These are phyloP conservation scores for Aspergillus ibericus DNA, from an alignment of 2,329 filamentous ascomycete genomes.

Conservation along the genomic window DNA sequence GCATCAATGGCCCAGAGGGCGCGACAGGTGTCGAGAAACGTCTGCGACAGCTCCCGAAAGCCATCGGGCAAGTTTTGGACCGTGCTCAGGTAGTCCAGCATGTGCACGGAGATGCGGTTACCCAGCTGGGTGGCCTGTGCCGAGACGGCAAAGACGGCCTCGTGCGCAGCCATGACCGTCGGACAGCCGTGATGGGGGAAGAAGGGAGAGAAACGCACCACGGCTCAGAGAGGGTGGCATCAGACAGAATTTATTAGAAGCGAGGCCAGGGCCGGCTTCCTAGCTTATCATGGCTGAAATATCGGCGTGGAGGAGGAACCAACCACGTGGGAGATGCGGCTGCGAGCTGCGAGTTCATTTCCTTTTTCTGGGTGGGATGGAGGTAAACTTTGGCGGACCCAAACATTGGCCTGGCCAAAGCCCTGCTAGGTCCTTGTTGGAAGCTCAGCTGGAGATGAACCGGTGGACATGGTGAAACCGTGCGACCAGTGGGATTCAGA, in stretches of 20 bases:
- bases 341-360: not conserved
- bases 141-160: constrained; percentile 45
- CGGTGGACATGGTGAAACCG: too few species aligned
- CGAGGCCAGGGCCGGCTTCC: not conserved
- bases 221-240: not conserved
- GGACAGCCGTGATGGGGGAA: not conserved
- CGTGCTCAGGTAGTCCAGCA: constrained; percentile 63
- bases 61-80: constrained; percentile 56
- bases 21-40: constrained; percentile 67
- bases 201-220: too few species aligned
- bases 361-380: not conserved
- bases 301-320: not conserved
- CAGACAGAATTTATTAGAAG: not conserved
- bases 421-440: too few species aligned
- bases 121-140: constrained; percentile 60
- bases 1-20: constrained; percentile 69
- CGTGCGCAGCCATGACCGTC: constrained; percentile 11
- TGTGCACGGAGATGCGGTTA: constrained; percentile 64
- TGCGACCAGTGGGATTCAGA: too few species aligned
- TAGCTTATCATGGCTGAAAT: not conserved
- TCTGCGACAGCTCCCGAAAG: constrained; percentile 61
- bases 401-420: not conserved
- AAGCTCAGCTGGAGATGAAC: too few species aligned
- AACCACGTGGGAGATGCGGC: not conserved
- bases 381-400: not conserved